Evolutionary conservation across 148 eudicot species (phyloP).

Genomic region (Rhododendron vialii): DNA sequence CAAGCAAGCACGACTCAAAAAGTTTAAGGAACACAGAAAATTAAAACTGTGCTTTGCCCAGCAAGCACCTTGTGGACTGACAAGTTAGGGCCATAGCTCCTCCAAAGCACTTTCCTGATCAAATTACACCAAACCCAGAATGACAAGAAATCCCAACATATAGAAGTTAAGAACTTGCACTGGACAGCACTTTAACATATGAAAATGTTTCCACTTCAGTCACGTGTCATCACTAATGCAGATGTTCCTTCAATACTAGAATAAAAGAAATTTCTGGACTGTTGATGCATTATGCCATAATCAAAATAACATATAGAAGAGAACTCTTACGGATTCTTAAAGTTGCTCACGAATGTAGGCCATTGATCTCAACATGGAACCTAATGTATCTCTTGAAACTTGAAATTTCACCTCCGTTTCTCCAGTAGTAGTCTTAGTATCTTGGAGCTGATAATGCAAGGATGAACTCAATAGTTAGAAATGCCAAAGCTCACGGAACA

Average conservation of each 20-base stretch:
- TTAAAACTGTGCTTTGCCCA: not conserved
- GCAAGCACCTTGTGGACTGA: not conserved
- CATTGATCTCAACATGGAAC: constrained; percentile 58
- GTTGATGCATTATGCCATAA: not conserved
- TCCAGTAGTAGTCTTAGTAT: constrained; percentile 42
- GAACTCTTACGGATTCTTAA: constrained; percentile 19
- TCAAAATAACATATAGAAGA: not conserved
- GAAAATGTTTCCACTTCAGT: not conserved
- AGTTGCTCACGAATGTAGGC: constrained; percentile 51
- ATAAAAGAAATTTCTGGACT: not conserved
- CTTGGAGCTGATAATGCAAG: constrained; percentile 40
- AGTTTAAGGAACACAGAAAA: not conserved
- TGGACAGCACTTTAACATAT: not conserved
- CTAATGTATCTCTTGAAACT: constrained; percentile 51
- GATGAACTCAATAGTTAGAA: not conserved
- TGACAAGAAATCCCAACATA: not conserved
- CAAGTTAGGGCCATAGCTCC: not conserved
- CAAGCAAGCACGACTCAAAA: not conserved
- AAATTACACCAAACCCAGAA: not conserved
- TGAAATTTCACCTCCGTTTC: constrained; percentile 61
- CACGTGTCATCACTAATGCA: not conserved
- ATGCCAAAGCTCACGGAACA: constrained; percentile 1
- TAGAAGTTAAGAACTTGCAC: not conserved
- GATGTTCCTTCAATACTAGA: not conserved
- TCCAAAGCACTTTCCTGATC: not conserved